Conservation (phyloP, 2,329 filamentous ascomycete genomes). For the Penicillium brevicompactum region DNA sequence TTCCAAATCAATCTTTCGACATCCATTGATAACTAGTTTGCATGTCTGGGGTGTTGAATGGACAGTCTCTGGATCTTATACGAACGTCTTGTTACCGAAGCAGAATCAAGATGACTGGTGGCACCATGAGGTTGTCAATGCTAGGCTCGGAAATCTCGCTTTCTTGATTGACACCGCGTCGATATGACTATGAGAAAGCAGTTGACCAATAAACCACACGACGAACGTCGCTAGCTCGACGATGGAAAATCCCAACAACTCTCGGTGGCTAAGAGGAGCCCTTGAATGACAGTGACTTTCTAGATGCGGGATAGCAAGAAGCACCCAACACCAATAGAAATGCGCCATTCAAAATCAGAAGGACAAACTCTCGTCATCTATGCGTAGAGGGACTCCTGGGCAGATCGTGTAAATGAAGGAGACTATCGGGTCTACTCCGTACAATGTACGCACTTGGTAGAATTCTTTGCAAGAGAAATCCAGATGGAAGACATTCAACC, state of each 20-base stretch:
- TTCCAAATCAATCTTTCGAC: not conserved
- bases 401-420: too few relatives aligned
- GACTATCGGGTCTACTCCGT: too few relatives aligned
- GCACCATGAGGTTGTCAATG: conserved; percentile 56
- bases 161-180: conserved; percentile 57
- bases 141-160: conserved; percentile 64
- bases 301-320: too few relatives aligned
- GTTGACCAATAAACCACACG: conserved; percentile 62
- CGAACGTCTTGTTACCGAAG: conserved; percentile 60
- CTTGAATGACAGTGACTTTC: conserved; percentile 40
- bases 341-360: not conserved
- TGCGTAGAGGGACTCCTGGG: too few relatives aligned
- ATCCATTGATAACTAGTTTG: not conserved
- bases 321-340: too few relatives aligned
- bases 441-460: too few relatives aligned
- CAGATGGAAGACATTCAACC: too few relatives aligned
- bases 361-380: too few relatives aligned
- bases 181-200: conserved; percentile 61
- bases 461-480: too few relatives aligned
- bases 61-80: conserved; percentile 51
- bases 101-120: conserved; percentile 58
- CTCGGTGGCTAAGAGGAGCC: conserved; percentile 64
- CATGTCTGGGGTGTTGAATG: not conserved
- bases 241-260: conserved; percentile 64
- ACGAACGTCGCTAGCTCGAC: conserved; percentile 65